Percentiles rank a stretch among this genome's conserved stretches.
These are phyloP conservation scores for Phytophthora meadii DNA, from an alignment of 352 stramenopile genomes.

Conservation along the genomic window DNA sequence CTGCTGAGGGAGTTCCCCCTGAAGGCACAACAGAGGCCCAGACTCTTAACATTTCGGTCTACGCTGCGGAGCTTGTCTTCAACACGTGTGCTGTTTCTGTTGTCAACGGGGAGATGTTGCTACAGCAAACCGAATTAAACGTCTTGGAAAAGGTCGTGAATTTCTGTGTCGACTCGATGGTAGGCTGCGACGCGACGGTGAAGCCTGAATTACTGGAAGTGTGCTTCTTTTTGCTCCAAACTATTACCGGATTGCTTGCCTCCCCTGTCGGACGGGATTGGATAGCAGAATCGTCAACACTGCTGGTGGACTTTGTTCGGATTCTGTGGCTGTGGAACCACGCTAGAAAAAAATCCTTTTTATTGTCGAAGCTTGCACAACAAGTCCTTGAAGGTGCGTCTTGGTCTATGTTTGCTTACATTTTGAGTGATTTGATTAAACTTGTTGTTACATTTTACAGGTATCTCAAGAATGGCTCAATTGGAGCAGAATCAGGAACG, in stretches of 20 bases:
- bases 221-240: slow-evolving; percentile 75
- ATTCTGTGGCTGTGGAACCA: slow-evolving; percentile 85
- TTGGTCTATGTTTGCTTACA: neutral
- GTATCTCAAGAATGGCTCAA: slow-evolving; percentile 66
- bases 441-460: slow-evolving; percentile 17
- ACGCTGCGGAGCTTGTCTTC: slow-evolving; percentile 70
- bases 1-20: slow-evolving; percentile 48
- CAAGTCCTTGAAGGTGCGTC: slow-evolving; percentile 78
- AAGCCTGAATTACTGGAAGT: slow-evolving; percentile 50
- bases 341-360: slow-evolving; percentile 43
- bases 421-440: too few relatives aligned
- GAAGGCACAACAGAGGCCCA: slow-evolving; percentile 54
- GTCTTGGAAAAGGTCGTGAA: slow-evolving; percentile 73
- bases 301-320: slow-evolving; percentile 75
- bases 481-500: slow-evolving; percentile 65
- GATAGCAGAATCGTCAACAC: slow-evolving; percentile 63
- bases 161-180: slow-evolving; percentile 70
- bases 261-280: slow-evolving; percentile 63
- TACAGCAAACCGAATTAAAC: slow-evolving; percentile 53
- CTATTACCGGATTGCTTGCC: slow-evolving; percentile 68
- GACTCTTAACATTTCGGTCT: slow-evolving; percentile 64
- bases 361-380: slow-evolving; percentile 71
- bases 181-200: slow-evolving; percentile 41
- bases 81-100: slow-evolving; percentile 69
- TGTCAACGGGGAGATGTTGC: slow-evolving; percentile 60